Conservation (phyloP, 1,284 basidiomycete genomes). For the Pseudozyma sp. region DNA sequence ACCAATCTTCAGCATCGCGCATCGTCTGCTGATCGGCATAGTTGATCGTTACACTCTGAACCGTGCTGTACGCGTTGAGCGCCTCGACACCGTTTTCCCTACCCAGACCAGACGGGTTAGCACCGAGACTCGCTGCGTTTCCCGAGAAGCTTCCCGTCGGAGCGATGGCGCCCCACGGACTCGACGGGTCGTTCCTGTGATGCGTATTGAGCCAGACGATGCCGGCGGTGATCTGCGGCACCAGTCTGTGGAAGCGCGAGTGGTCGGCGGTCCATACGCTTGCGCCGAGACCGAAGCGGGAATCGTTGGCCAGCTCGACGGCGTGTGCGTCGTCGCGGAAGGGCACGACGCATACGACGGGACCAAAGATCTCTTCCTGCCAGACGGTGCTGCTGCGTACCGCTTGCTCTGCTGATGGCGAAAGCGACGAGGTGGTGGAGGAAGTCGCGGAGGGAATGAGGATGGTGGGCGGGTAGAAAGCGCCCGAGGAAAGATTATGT, state of each 20-base stretch:
- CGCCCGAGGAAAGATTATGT: constrained; percentile 77
- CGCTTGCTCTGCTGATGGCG: constrained; percentile 50
- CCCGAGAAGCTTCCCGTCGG: constrained; percentile 10
- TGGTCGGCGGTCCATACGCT: constrained; percentile 80
- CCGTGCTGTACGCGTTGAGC: constrained; percentile 26
- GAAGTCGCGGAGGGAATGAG: constrained; percentile 69
- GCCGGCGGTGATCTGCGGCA: constrained; percentile 69
- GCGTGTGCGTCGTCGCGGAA: constrained; percentile 75
- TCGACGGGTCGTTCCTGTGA: constrained; percentile 85
- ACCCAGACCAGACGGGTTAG: constrained; percentile 28
- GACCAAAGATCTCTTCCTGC: constrained; percentile 84
- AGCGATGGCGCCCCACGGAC: constrained; percentile 79
- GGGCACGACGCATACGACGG: constrained; percentile 74
- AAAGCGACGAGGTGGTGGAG: not conserved
- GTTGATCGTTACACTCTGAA: constrained; percentile 34
- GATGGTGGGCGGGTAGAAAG: constrained; percentile 82
- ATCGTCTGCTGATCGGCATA: constrained; percentile 21
- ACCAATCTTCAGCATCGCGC: constrained; percentile 31
- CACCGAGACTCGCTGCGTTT: constrained; percentile 8
- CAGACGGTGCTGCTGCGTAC: constrained; percentile 74
- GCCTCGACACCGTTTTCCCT: constrained; percentile 44
- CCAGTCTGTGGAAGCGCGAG: constrained; percentile 21
- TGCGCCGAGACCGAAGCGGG: constrained; percentile 82
- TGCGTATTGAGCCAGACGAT: constrained; percentile 87
- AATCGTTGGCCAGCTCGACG: constrained; percentile 77